These are phyloP conservation scores for Lactifluus volemus DNA, from an alignment of 768 basidiomycete species.

Conservation along the genomic window DNA sequence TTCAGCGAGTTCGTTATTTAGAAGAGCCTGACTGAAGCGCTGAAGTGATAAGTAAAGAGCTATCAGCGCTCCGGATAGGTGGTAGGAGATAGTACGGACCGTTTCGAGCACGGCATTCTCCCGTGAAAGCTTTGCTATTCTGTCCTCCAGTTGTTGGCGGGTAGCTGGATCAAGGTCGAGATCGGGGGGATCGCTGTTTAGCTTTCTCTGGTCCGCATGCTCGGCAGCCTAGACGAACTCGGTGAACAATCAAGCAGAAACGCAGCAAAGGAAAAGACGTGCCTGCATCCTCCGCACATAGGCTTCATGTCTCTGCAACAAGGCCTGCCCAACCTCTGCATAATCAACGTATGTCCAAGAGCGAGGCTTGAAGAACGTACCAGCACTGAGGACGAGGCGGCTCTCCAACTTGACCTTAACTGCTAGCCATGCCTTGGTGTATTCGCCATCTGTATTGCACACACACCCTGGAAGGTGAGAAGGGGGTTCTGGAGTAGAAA, in stretches of 20 bases:
- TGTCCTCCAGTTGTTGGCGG: constrained; percentile 26
- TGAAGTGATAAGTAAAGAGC: constrained; percentile 24
- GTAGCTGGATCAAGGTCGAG: constrained; percentile 11
- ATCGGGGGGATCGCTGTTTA: constrained; percentile 10
- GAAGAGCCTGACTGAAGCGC: constrained; percentile 70
- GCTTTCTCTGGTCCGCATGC: constrained; percentile 10
- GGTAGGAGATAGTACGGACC: constrained; percentile 27
- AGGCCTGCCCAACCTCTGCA: constrained; percentile 82
- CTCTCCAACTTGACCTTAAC: constrained; percentile 67
- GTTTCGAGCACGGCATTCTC: constrained; percentile 59
- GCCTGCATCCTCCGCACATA: constrained; percentile 71
- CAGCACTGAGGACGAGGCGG: constrained; percentile 75
- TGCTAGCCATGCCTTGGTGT: constrained; percentile 51
- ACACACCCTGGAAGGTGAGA: constrained; percentile 45
- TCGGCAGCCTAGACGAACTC: constrained; percentile 13
- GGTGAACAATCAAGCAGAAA: neutral
- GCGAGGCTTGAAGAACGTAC: constrained; percentile 36
- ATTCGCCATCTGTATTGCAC: constrained; percentile 58
- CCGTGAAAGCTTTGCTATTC: constrained; percentile 33
- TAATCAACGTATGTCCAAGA: neutral
- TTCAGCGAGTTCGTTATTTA: constrained; percentile 78
- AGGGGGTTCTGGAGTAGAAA: constrained; percentile 64
- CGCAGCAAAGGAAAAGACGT: constrained; percentile 19
- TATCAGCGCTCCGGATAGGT: neutral
- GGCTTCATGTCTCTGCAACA: constrained; percentile 79